Base-by-base conservation (phyloP, 495 filamentous ascomycete species). In the Opeltia flavorubescens region DNA sequence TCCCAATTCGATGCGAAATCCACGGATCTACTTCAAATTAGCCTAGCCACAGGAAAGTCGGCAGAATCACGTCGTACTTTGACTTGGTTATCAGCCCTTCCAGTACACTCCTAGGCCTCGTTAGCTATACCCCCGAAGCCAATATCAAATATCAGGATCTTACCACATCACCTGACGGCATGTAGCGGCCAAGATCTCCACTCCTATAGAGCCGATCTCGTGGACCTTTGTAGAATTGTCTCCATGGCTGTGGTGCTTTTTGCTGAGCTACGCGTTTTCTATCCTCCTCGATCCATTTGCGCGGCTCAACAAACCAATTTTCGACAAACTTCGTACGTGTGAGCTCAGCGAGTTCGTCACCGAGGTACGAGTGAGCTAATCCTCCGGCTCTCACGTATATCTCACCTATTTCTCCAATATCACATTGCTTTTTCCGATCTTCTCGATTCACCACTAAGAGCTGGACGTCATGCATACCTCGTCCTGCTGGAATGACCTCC, bases 381-480 rank as follows among this genome's bases (percentile, higher is more conserved):
- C 89, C 91, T 28, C 71, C 91, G 20, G 91, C 91, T 20, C 91
- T 76, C 20, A 95, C 76, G 51, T 83, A 91, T 11, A 96, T 84
- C 61, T 96, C 88, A 21, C 89, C 88, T 15, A 81, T 74, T 54
- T 94, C 84, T 7, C 54, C 54, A 6, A 43, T 69, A 27, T 72
- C 73, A 60, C 91, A 98, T 20, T 89, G 68, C 20, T 53, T 33
- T 12, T 36, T 42, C 13, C 47, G 40, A 58, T 94, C 78, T 51
- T 84, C 76, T 5, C 84, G 80, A 61, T 95, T 78, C 18, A 96
- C 86, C 21, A 96, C 84, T 1, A 98, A 67, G 33, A 98, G 71
- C 59, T 96, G 91, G 4, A 98, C 91, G 56, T 95, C 79, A 48
- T 86, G 62, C 86, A 96, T 98, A 15, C 91, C 91, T 56, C 72